A percentile compares a stretch with the other conserved stretches of the same genome.
These are phyloP conservation scores for Amauroascus niger DNA, from an alignment of 2,329 filamentous ascomycete genomes.

Conservation along the genomic window DNA sequence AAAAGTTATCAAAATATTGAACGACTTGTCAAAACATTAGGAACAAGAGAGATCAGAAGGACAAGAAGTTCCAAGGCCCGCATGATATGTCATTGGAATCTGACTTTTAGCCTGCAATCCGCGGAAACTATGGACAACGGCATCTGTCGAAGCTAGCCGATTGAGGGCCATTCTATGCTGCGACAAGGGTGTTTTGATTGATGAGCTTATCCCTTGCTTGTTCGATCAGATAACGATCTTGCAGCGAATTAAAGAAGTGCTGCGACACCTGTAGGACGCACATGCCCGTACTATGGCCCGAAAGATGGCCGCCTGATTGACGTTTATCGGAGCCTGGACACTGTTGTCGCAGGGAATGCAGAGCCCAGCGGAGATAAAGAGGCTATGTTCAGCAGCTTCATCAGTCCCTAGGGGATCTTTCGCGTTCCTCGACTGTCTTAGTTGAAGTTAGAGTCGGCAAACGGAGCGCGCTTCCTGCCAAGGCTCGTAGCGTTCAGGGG, in stretches of 20 bases:
- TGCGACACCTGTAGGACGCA: not conserved
- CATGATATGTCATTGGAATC: constrained; percentile 8
- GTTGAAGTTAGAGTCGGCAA: not conserved
- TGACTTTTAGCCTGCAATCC: not conserved
- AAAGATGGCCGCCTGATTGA: not conserved
- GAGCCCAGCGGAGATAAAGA: not conserved
- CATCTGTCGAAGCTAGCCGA: not conserved
- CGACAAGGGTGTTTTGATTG: not conserved
- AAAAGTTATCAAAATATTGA: not conserved
- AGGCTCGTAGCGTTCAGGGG: not conserved
- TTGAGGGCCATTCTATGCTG: not conserved
- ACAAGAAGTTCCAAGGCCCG: constrained; percentile 10
- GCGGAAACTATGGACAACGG: not conserved
- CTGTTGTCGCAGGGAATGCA: not conserved
- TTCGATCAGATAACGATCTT: constrained; percentile 3
- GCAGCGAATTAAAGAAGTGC: not conserved
- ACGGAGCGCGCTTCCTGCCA: not conserved
- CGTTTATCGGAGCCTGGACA: not conserved
- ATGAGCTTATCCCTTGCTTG: not conserved
- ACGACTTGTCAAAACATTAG: constrained; percentile 6
- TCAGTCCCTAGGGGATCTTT: not conserved
- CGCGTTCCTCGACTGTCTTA: not conserved
- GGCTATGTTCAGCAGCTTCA: not conserved
- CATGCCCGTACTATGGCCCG: not conserved
- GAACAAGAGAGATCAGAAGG: constrained; percentile 1